Evolutionary conservation across 2,329 filamentous ascomycete genomes (phyloP).

Genomic region (Cladosporium halotolerans): DNA sequence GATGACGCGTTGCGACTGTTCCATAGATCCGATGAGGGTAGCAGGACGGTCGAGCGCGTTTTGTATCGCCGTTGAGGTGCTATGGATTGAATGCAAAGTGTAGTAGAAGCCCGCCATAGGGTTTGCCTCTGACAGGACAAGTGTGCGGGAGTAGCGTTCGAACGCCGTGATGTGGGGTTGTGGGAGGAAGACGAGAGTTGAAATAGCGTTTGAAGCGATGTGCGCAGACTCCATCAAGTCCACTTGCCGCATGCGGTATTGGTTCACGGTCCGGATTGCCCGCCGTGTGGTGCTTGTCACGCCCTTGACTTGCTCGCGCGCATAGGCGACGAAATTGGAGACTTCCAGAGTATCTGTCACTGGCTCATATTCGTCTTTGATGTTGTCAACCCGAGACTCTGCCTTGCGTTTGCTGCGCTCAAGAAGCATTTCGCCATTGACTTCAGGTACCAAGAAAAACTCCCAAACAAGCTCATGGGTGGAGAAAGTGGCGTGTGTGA

Average conservation of each 20-base stretch:
- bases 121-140: slow-evolving; percentile 62
- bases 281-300: slow-evolving; percentile 79
- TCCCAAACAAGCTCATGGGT: slow-evolving; percentile 99
- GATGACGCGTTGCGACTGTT: slow-evolving; percentile 65
- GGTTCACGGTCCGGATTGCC: slow-evolving; percentile 72
- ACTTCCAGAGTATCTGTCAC: slow-evolving; percentile 70
- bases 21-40: slow-evolving; percentile 69
- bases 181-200: slow-evolving; percentile 62
- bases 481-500: slow-evolving; percentile 84
- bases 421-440: slow-evolving; percentile 83
- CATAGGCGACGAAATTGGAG: slow-evolving; percentile 86
- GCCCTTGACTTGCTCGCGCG: slow-evolving; percentile 78
- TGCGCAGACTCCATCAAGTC: slow-evolving; percentile 64
- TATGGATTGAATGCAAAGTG: slow-evolving; percentile 71
- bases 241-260: slow-evolving; percentile 56
- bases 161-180: slow-evolving; percentile 62
- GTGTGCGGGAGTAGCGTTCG: slow-evolving; percentile 61
- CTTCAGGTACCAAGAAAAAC: slow-evolving; percentile 93
- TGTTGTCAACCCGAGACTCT: slow-evolving; percentile 71
- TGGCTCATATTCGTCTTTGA: slow-evolving; percentile 83
- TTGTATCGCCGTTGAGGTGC: slow-evolving; percentile 76
- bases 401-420: slow-evolving; percentile 83
- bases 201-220: slow-evolving; percentile 46
- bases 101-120: slow-evolving; percentile 69
- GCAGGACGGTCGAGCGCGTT: slow-evolving; percentile 72